These are phyloP conservation scores for Ogataea parapolymorpha DNA, from an alignment of 805 yeast species.

Conservation along the genomic window DNA sequence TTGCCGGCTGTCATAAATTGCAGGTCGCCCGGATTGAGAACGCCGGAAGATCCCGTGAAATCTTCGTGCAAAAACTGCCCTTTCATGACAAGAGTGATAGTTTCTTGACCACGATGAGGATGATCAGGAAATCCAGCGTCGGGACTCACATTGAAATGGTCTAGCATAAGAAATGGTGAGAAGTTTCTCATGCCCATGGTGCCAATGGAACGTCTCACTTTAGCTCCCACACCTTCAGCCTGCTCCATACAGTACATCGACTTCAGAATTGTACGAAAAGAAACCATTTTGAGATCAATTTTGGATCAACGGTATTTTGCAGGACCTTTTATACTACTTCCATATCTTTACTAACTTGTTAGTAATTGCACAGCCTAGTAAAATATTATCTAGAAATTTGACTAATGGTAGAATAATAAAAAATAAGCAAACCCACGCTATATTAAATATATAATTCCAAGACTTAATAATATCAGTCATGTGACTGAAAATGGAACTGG, in stretches of 20 bases:
- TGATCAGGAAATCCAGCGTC: constrained; percentile 81
- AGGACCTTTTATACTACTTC: neutral
- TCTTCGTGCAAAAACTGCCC: constrained; percentile 81
- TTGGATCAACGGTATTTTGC: neutral
- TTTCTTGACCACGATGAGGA: constrained; percentile 81
- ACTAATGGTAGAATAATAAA: neutral
- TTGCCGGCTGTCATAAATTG: constrained; percentile 94
- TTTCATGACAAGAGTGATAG: constrained; percentile 63
- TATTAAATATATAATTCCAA: no score
- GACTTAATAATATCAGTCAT: no score
- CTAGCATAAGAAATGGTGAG: constrained; percentile 78
- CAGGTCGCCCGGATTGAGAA: constrained; percentile 75
- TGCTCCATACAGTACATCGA: constrained; percentile 61
- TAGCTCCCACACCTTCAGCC: constrained; percentile 86
- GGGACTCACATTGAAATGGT: constrained; percentile 64
- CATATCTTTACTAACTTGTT: constrained; percentile 3
- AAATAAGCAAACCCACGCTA: neutral
- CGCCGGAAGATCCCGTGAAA: constrained; percentile 80
- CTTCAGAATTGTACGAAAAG: constrained; percentile 48
- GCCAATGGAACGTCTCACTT: constrained; percentile 79
- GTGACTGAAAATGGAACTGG: no score
- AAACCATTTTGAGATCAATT: constrained; percentile 18
- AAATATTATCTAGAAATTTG: neutral
- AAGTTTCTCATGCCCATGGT: constrained; percentile 64
- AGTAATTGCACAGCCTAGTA: constrained; percentile 9